Conservation (phyloP, 257 asterid species). For the Forsythia suspensa region DNA sequence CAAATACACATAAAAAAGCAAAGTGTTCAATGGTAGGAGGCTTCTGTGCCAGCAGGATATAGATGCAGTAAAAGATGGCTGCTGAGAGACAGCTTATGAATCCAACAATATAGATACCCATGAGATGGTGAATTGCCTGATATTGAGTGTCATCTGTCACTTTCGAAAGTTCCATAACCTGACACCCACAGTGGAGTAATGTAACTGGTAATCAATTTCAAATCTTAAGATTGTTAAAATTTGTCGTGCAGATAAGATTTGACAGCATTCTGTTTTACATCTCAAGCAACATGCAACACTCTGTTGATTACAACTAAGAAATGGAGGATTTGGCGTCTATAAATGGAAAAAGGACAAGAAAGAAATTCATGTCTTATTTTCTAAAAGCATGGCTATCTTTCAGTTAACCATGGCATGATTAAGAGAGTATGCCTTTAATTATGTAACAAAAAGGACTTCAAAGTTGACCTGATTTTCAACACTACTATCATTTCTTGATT, state of each 20-base stretch:
- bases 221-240: neutral
- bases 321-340: no score
- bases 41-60: slow-evolving; percentile 30
- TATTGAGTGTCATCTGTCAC: slow-evolving; percentile 18
- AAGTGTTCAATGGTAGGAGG: slow-evolving; percentile 48
- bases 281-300: no score
- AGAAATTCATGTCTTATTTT: no score
- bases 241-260: neutral
- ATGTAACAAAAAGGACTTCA: no score
- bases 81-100: slow-evolving; percentile 59
- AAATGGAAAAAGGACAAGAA: no score
- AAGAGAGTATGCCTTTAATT: no score
- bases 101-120: slow-evolving; percentile 67
- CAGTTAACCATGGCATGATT: no score
- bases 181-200: slow-evolving; percentile 18
- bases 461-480: no score
- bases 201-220: neutral
- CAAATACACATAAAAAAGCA: slow-evolving; percentile 54
- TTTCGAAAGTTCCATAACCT: slow-evolving; percentile 36
- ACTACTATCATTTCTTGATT: no score
- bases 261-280: no score
- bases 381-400: no score
- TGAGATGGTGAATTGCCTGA: slow-evolving; percentile 43
- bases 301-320: no score
- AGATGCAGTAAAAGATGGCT: slow-evolving; percentile 50